These are phyloP conservation scores for Sarocladium kiliense DNA, from an alignment of 2,329 filamentous ascomycete genomes.

Conservation along the genomic window DNA sequence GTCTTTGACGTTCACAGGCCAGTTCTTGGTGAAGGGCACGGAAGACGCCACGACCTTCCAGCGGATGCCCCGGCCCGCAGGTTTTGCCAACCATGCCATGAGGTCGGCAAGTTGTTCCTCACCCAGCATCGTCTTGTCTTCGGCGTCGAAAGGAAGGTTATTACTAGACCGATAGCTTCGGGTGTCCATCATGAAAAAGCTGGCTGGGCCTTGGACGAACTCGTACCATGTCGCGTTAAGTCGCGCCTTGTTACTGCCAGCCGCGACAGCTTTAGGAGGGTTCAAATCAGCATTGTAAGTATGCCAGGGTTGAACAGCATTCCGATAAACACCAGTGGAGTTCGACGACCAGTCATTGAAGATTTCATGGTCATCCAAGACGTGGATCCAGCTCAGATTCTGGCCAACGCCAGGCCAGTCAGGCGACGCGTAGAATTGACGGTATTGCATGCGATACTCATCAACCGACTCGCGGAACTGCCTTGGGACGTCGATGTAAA, in stretches of 20 bases:
- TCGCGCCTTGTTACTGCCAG: conserved; percentile 30
- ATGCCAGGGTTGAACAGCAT: conserved; percentile 78
- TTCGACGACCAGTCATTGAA: conserved; percentile 88
- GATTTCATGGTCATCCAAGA: conserved; percentile 95
- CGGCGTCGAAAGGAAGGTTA: conserved; percentile 50
- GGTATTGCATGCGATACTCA: conserved; percentile 86
- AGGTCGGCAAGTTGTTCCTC: conserved; percentile 72
- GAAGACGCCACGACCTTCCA: conserved; percentile 94
- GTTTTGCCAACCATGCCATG: conserved; percentile 61
- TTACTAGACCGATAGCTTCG: conserved; percentile 76
- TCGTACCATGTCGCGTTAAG: conserved; percentile 74
- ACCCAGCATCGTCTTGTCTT: conserved; percentile 84
- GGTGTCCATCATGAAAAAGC: conserved; percentile 93
- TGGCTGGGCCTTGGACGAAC: conserved; percentile 84
- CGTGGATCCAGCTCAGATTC: conserved; percentile 94
- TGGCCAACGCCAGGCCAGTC: conserved; percentile 75
- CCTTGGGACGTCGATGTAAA: conserved; percentile 83
- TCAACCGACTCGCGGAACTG: conserved; percentile 67
- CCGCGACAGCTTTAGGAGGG: conserved; percentile 61
- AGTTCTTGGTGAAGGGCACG: conserved; percentile 96
- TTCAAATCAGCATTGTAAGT: conserved; percentile 84
- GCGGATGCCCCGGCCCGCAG: conserved; percentile 55
- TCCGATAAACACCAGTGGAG: conserved; percentile 71
- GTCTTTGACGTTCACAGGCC: conserved; percentile 80
- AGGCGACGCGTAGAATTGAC: conserved; percentile 91